Evolutionary conservation across 1,284 basidiomycete genomes (phyloP).

Genomic region (Schizophyllum commune): DNA sequence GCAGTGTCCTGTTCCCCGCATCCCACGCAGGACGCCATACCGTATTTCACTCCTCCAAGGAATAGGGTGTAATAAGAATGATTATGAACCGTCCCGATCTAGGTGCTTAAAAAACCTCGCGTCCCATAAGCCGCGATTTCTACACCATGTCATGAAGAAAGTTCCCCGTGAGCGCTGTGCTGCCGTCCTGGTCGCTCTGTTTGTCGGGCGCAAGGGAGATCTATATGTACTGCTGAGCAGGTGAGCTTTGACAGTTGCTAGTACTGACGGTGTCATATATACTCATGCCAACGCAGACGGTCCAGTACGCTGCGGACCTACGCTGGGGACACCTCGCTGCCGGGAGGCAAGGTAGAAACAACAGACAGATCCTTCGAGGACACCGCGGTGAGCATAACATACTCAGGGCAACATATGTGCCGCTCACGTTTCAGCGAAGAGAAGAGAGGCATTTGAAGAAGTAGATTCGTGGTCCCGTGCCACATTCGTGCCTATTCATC

Average conservation of each 20-base stretch:
- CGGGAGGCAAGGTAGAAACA: slow-evolving; percentile 73
- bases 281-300: slow-evolving; percentile 38
- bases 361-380: slow-evolving; percentile 64
- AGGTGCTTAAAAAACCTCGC: slow-evolving; percentile 52
- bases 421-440: slow-evolving; percentile 26
- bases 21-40: too few species aligned
- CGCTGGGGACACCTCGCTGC: slow-evolving; percentile 78
- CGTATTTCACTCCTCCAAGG: too few species aligned
- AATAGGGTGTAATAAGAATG: too few species aligned
- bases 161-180: slow-evolving; percentile 54
- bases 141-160: slow-evolving; percentile 19
- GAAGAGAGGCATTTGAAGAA: slow-evolving; percentile 71
- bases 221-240: slow-evolving; percentile 74
- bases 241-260: slow-evolving; percentile 33
- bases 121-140: slow-evolving; percentile 41
- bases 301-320: slow-evolving; percentile 65
- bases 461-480: slow-evolving; percentile 29
- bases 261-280: not conserved
- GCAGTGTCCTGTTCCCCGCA: too few species aligned
- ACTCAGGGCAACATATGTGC: not conserved
- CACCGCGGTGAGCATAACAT: slow-evolving; percentile 54
- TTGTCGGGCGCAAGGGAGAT: slow-evolving; percentile 74
- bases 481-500: not conserved
- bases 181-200: slow-evolving; percentile 73
- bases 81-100: too few species aligned